Conservation (phyloP, 768 basidiomycete genomes). For the Mycena vitilis region DNA sequence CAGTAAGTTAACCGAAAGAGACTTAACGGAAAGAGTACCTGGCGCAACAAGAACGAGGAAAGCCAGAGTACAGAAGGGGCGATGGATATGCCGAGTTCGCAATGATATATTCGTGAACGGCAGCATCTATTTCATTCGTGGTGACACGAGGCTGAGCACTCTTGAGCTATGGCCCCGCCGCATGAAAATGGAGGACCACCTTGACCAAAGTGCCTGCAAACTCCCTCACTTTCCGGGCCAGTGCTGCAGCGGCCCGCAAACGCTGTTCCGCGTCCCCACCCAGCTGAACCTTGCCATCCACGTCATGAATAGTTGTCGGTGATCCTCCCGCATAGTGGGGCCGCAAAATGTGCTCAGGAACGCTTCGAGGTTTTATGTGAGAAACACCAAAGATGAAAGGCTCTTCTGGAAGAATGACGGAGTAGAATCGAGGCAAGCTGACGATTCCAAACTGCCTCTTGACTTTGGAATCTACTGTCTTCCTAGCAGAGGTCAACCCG, state of each 20-base stretch:
- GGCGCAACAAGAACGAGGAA: conserved; percentile 84
- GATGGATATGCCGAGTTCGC: conserved; percentile 85
- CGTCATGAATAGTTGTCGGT: conserved; percentile 26
- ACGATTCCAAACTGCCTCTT: too few species aligned
- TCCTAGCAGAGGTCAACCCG: background rate
- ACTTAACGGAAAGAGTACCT: conserved; percentile 47
- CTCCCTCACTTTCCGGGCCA: conserved; percentile 69
- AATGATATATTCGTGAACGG: conserved; percentile 79
- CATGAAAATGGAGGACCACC: conserved; percentile 43
- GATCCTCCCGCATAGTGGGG: conserved; percentile 64
- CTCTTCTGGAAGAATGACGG: conserved; percentile 72
- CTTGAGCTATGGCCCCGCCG: background rate
- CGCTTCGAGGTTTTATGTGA: conserved; percentile 66
- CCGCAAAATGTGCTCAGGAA: conserved; percentile 65
- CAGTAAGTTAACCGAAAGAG: conserved; percentile 51
- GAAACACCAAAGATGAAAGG: conserved; percentile 73
- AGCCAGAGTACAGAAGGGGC: conserved; percentile 80
- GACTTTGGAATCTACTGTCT: too few species aligned
- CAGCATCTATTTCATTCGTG: conserved; percentile 78
- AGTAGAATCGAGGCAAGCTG: conserved; percentile 53
- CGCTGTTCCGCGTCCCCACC: conserved; percentile 64
- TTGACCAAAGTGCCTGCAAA: conserved; percentile 66
- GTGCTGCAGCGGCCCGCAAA: conserved; percentile 63
- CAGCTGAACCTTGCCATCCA: conserved; percentile 57
- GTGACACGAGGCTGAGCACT: conserved; percentile 70